Conservation (phyloP, 495 filamentous ascomycete species). For the Saxophila tyrrhenica region DNA sequence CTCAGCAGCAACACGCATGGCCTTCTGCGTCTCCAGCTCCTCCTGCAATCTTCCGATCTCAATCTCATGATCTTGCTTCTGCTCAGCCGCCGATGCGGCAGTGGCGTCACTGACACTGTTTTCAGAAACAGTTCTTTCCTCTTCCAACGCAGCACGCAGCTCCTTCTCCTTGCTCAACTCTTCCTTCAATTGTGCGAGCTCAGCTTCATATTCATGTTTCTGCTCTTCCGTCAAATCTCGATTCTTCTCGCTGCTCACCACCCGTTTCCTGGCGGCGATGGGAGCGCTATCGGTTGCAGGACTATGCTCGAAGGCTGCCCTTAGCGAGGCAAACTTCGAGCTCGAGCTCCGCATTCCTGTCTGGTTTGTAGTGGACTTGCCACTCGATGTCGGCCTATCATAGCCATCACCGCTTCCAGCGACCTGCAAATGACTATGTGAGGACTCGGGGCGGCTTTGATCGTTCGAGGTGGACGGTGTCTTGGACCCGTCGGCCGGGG, state of each 20-base stretch:
- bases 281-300: not conserved
- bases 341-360: constrained; percentile 2
- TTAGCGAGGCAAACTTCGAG: constrained; percentile 14
- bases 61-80: not conserved
- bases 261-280: not conserved
- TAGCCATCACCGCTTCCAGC: not conserved
- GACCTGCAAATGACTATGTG: not conserved
- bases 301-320: constrained; percentile 11
- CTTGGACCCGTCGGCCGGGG: not conserved
- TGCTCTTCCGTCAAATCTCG: not conserved
- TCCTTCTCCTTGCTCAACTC: constrained; percentile 5
- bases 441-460: not conserved
- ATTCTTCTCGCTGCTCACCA: not conserved
- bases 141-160: constrained; percentile 2
- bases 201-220: not conserved
- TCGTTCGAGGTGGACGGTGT: not conserved
- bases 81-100: not conserved
- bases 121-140: not conserved
- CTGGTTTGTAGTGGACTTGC: not conserved
- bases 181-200: constrained; percentile 7
- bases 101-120: not conserved
- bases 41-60: not conserved
- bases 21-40: not conserved
- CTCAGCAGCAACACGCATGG: not conserved
- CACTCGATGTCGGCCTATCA: not conserved